Evolutionary conservation across 306 rosid genomes (phyloP).

Genomic region (Leucaena leucocephala): DNA sequence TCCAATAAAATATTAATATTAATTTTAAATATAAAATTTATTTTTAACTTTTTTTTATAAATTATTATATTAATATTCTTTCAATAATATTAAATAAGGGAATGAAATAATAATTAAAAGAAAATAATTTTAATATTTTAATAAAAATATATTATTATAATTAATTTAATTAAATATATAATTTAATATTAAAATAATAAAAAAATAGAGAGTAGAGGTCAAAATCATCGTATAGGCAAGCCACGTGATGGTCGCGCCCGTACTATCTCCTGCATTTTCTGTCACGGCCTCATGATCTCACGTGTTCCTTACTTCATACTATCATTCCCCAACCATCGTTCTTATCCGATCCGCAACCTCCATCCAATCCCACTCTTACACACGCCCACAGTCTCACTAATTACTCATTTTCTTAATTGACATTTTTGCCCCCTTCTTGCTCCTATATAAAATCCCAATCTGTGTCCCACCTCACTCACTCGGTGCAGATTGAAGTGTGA

Average conservation of each 20-base stretch:
- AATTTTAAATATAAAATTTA: no score
- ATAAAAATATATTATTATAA: no score
- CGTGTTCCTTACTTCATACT: conserved; percentile 25
- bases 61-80: no score
- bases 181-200: no score
- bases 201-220: no score
- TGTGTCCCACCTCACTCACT: not conserved
- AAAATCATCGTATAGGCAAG: no score
- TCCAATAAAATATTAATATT: no score
- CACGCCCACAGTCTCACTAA: not conserved
- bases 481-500: not conserved
- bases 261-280: not conserved
- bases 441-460: not conserved
- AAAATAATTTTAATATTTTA: no score
- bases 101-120: no score
- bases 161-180: no score
- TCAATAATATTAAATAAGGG: no score
- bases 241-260: not conserved
- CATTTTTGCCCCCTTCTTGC: conserved; percentile 30
- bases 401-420: not conserved
- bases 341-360: conserved; percentile 40
- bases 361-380: conserved; percentile 25
- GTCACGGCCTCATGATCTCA: not conserved
- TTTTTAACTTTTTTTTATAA: no score
- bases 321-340: not conserved